A percentile compares a stretch with the other conserved stretches of the same genome.
phyloP scores from a whole-genome alignment of 495 filamentous ascomycete genomes.

The Thozetella sp. region DNA sequence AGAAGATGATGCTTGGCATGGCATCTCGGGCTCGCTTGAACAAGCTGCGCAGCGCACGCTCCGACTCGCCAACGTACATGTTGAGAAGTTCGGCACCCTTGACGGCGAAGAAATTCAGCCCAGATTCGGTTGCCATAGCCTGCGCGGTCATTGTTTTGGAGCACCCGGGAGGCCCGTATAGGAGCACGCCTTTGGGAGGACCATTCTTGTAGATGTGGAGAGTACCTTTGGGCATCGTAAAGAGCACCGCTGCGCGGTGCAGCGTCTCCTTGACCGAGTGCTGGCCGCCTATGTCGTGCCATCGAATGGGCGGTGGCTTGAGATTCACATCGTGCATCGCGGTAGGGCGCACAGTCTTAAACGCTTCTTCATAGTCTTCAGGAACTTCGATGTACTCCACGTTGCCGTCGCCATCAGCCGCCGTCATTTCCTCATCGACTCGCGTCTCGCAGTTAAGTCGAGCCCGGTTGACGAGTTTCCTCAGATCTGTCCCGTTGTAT shows the following conservation, averaged over 20 bases:
- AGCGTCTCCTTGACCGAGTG: constrained; percentile 71
- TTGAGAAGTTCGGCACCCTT: constrained; percentile 95
- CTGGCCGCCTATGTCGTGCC: constrained; percentile 90
- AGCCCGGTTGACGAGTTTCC: constrained; percentile 41
- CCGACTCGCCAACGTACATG: constrained; percentile 98
- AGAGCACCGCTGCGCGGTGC: constrained; percentile 31
- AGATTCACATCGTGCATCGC: constrained; percentile 91
- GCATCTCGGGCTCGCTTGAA: constrained; percentile 88
- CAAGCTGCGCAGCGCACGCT: constrained; percentile 83
- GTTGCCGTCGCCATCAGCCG: background rate
- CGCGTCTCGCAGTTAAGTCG: constrained; percentile 21
- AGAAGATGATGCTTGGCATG: constrained; percentile 93
- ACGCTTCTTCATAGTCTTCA: constrained; percentile 43
- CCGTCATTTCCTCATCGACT: constrained; percentile 12
- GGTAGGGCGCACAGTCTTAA: constrained; percentile 63
- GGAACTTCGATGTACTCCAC: constrained; percentile 15
- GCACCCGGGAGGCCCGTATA: constrained; percentile 95
- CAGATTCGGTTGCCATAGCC: constrained; percentile 88
- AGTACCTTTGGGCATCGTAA: constrained; percentile 51
- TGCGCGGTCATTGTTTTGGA: constrained; percentile 95
- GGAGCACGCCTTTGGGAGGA: constrained; percentile 78
- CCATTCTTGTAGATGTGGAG: constrained; percentile 48
- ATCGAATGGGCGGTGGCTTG: constrained; percentile 82
- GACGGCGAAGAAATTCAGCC: constrained; percentile 92
- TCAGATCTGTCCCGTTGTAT: constrained; percentile 52